phyloP scores from a whole-genome alignment of 495 filamentous ascomycete genomes.

The Penicillium samsonianum region DNA sequence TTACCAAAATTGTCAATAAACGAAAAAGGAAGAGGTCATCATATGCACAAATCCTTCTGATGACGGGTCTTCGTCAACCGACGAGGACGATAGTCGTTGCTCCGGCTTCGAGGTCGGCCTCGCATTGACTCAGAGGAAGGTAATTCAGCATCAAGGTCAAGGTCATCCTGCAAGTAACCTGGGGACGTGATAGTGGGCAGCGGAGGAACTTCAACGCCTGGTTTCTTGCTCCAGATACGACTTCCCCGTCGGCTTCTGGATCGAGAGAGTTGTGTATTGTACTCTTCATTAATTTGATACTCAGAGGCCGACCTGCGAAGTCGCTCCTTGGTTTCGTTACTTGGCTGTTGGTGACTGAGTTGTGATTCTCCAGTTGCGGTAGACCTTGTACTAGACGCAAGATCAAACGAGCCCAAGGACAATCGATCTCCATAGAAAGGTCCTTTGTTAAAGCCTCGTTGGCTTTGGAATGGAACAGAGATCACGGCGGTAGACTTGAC shows the following conservation, averaged over 20 bases:
- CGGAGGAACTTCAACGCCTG: constrained; percentile 21
- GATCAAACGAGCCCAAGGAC: constrained; percentile 10
- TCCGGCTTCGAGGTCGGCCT: constrained; percentile 37
- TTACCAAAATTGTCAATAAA: constrained; percentile 12
- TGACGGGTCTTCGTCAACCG: constrained; percentile 27
- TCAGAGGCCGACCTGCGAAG: constrained; percentile 20
- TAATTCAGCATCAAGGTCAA: constrained; percentile 9
- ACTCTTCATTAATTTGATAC: constrained; percentile 5
- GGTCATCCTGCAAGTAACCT: constrained; percentile 12
- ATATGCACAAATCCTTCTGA: constrained; percentile 22
- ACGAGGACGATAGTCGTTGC: constrained; percentile 27
- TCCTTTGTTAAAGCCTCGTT: constrained; percentile 8
- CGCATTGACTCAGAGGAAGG: constrained; percentile 22
- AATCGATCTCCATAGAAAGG: constrained; percentile 19
- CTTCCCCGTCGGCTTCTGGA: constrained; percentile 20
- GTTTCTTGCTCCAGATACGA: constrained; percentile 23
- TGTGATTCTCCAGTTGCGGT: constrained; percentile 9
- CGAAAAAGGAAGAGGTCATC: constrained; percentile 11
- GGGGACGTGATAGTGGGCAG: constrained; percentile 27
- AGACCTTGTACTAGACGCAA: constrained; percentile 6
- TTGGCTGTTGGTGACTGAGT: constrained; percentile 11
- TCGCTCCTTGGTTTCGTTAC: neutral
- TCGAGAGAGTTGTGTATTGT: constrained; percentile 15
- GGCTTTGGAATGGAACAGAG: neutral
- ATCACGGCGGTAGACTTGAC: neutral